Evolutionary conservation across 257 asterid genomes (phyloP), one percentile per base, ranked within the genome.

Genomic region (Fraxinus excelsior): DNA sequence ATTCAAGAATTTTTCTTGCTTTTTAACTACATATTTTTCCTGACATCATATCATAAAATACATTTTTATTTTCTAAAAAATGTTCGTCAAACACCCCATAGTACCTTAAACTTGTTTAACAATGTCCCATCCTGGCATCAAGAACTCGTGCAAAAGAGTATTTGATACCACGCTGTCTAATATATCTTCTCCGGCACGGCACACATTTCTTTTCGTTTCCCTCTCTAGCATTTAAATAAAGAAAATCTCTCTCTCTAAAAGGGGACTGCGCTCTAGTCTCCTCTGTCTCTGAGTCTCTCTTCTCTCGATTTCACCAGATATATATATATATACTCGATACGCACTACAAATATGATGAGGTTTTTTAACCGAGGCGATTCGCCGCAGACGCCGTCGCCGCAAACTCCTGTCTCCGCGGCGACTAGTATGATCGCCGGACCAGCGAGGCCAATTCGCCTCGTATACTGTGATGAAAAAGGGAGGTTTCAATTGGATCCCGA

Each of bases 401-500:
- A 62, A 26, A 81, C 90, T 66, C 85, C 90, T 32, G 83, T 74
- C 21, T 85, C 89, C 18, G 77, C 83, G 53, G 46, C 82, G 46
- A 7, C 85, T 19, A 88, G 83, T 68, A 81, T 82, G 82, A 80
- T 85, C 2, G 84, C 87, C 0, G 98, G 97, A 21, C 97, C 97
- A 42, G 96, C 98, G 32, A 88, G 97, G 79, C 98, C 99, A 62
- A 91, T 96, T 74, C 96, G 97, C 65, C 87, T 96, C 13, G 98
- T 96, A 65, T 93, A 89, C 83, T 85, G 91, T 80, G 99, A 96
- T 75, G 97, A 90, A 3, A 88, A 88, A 65, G 97, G 98, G 1
- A 87, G 75, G 91, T 96, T 96, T 76, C 99, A 93, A 74, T 87
- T 96, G 86, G 96, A 93, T 88, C 98, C 97, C 0, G 99, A 96